phyloP scores from a whole-genome alignment of 2,329 filamentous ascomycete species.

The Zymoseptoria passerinii region DNA sequence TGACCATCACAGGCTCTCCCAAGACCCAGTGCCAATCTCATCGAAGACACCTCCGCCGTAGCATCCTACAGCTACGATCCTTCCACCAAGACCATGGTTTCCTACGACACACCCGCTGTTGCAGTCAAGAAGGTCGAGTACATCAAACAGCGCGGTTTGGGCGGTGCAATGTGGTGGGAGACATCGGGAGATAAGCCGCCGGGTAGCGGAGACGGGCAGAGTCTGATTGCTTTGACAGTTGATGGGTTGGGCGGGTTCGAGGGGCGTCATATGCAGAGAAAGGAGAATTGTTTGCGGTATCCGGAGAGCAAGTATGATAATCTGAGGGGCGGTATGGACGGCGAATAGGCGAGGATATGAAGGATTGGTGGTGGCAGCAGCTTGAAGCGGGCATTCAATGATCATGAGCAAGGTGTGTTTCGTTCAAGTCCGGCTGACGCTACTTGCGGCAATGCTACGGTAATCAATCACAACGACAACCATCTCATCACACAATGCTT shows the following conservation, averaged over 20 bases:
- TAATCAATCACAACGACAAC: background rate
- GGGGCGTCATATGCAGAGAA: constrained; percentile 38
- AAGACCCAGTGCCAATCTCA: constrained; percentile 52
- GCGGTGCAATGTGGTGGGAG: constrained; percentile 98
- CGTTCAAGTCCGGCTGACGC: background rate
- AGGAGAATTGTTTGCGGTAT: constrained; percentile 42
- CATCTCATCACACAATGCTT: background rate
- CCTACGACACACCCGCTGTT: constrained; percentile 63
- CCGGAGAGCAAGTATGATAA: constrained; percentile 49
- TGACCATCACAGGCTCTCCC: constrained; percentile 51
- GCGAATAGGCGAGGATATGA: constrained; percentile 16
- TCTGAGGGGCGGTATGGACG: constrained; percentile 36
- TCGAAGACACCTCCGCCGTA: constrained; percentile 53
- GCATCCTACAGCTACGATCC: constrained; percentile 74
- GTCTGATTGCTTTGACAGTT: constrained; percentile 49
- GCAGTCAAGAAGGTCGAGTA: constrained; percentile 63
- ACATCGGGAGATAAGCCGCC: constrained; percentile 64
- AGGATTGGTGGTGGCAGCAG: too few species aligned
- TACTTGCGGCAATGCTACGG: background rate
- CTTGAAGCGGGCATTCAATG: background rate
- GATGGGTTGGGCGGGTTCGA: constrained; percentile 33
- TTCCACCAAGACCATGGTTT: constrained; percentile 57
- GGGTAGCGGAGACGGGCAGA: constrained; percentile 40
- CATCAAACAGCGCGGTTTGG: constrained; percentile 58
- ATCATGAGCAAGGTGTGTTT: background rate